phyloP scores from a whole-genome alignment of 306 rosid species.

The Lablab purpureus region DNA sequence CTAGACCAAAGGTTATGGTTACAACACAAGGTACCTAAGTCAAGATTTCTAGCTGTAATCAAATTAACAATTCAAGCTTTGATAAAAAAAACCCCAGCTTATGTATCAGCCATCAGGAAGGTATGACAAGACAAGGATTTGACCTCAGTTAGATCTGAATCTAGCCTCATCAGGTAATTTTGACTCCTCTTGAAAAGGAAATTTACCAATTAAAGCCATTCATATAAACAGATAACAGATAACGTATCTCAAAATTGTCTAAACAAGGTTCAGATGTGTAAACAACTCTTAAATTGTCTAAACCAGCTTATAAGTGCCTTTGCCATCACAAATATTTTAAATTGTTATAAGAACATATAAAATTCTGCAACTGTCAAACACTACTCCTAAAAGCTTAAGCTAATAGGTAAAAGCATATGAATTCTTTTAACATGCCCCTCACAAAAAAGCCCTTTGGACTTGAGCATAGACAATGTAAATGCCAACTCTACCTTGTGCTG shows the following conservation, averaged over 20 bases:
- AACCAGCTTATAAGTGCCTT: neutral
- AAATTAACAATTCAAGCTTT: slow-evolving; percentile 31
- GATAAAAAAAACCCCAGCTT: slow-evolving; percentile 35
- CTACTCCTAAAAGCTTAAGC: slow-evolving; percentile 22
- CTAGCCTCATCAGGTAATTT: slow-evolving; percentile 28
- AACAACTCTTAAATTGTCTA: slow-evolving; percentile 28
- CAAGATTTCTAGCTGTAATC: slow-evolving; percentile 16
- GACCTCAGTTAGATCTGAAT: neutral
- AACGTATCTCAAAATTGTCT: slow-evolving; percentile 11
- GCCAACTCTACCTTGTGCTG: slow-evolving; percentile 16
- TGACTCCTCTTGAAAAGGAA: slow-evolving; percentile 30
- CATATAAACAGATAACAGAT: slow-evolving; percentile 12
- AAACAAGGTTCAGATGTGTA: slow-evolving; percentile 1
- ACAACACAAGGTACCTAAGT: slow-evolving; percentile 10
- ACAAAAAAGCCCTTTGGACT: slow-evolving; percentile 13
- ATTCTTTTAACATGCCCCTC: slow-evolving; percentile 6
- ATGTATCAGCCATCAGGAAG: slow-evolving; percentile 29
- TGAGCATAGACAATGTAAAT: neutral
- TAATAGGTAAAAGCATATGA: neutral
- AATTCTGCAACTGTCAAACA: slow-evolving; percentile 3
- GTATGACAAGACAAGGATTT: slow-evolving; percentile 19
- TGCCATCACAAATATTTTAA: neutral
- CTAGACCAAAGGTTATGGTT: slow-evolving; percentile 28
- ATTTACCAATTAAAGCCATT: neutral
- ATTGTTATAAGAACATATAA: slow-evolving; percentile 17